Evolutionary conservation across 345 rosid species (phyloP).

Genomic region (Raphanus raphanistrum): DNA sequence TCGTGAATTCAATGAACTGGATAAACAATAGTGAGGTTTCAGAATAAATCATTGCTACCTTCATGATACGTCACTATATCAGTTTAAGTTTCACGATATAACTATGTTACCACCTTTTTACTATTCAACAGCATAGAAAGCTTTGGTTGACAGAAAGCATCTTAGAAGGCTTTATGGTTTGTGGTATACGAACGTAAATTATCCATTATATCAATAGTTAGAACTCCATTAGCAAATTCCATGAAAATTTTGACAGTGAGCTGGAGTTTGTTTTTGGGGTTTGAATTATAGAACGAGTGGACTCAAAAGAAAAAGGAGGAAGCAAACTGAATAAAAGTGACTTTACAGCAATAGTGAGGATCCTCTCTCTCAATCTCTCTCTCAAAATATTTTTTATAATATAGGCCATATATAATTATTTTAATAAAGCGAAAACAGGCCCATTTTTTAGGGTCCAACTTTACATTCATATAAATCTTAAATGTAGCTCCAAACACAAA

Average conservation of each 20-base stretch:
- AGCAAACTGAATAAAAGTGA: constrained; percentile 20
- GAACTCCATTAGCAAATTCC: background rate
- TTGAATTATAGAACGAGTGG: constrained; percentile 13
- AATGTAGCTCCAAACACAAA: constrained; percentile 30
- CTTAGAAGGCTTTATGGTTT: background rate
- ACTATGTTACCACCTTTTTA: background rate
- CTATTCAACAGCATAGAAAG: background rate
- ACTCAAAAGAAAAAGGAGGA: constrained; percentile 15
- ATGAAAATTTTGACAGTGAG: background rate
- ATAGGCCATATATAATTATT: background rate
- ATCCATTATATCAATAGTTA: background rate
- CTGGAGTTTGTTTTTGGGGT: background rate
- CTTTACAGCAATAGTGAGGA: constrained; percentile 41
- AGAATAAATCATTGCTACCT: background rate
- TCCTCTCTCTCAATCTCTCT: constrained; percentile 14
- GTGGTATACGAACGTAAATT: background rate
- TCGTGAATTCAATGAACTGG: constrained; percentile 11
- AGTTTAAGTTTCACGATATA: background rate
- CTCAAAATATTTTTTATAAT: background rate
- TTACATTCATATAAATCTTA: constrained; percentile 28
- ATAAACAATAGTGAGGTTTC: background rate
- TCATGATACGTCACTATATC: background rate
- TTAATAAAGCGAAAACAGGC: constrained; percentile 11
- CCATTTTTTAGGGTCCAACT: constrained; percentile 35
- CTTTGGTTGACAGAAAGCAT: background rate